Conservation (phyloP, 352 stramenopile species). For the Blastocystis sp. region DNA sequence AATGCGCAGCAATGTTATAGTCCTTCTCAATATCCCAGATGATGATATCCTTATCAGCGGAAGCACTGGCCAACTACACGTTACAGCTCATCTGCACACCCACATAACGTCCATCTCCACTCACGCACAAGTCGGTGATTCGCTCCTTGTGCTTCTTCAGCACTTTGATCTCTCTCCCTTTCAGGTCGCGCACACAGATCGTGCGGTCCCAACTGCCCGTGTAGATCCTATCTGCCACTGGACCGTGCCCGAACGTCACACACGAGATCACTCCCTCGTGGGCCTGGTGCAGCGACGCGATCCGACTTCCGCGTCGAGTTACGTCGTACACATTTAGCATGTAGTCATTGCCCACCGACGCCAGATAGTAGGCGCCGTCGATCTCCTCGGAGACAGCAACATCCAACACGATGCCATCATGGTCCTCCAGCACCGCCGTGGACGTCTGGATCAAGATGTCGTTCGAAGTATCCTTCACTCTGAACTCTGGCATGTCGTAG, state of each 20-base stretch:
- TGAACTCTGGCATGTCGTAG: not conserved
- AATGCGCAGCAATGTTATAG: not conserved
- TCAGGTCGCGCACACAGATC: constrained; percentile 24
- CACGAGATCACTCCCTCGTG: constrained; percentile 23
- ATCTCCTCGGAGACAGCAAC: constrained; percentile 19
- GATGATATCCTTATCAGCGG: constrained; percentile 14
- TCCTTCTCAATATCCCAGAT: constrained; percentile 14
- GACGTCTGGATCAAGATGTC: not conserved
- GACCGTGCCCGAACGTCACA: constrained; percentile 10
- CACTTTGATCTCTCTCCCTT: not conserved
- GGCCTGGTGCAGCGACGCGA: not conserved
- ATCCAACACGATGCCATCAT: not conserved
- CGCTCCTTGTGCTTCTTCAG: not conserved
- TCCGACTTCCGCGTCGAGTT: not conserved
- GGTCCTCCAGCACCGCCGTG: not conserved
- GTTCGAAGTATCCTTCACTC: not conserved
- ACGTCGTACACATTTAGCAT: constrained; percentile 1
- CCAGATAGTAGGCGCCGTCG: constrained; percentile 18
- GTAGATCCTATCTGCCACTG: not conserved
- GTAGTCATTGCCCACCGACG: constrained; percentile 50
- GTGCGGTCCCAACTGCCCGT: constrained; percentile 49
- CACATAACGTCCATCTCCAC: constrained; percentile 8
- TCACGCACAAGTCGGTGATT: constrained; percentile 49
- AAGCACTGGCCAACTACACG: not conserved
- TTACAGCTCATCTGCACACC: not conserved